Base-by-base conservation (phyloP, 179 eudicot species). In the Camellia oleifera region DNA sequence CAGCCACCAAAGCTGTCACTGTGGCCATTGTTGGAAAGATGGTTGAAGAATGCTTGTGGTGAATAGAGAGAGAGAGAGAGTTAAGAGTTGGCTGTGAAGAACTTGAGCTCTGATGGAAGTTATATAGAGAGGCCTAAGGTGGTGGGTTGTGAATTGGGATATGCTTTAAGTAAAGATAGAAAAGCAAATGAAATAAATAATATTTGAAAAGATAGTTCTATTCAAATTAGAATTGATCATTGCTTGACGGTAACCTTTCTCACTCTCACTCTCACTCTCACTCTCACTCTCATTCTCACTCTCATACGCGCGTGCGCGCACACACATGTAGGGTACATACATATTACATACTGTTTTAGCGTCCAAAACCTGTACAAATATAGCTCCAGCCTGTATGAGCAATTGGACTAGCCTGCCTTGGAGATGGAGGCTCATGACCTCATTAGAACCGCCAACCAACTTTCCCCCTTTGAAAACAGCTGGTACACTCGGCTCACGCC, bases 391-490 rank as follows among this genome's bases (percentile, higher is more conserved):
- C 69, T 86, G 78, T 67, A 66, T 85, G 53, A 90, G 92, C 88
- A 89, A 40, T 0, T 83, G 85, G 45, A 87, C 91, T 52, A 90
- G 85, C 75, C 88, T 65, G 20, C 90, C 91, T 76, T 87, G 84
- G 61, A 91, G 80, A 75, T 93, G 95, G 78, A 89, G 92, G 84
- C 90, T 90, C 86, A 93, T 85, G 76, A 93, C 86, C 80, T 93
- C 92, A 79, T 89, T 84, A 76, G 92, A 79, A 50, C 97, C 97
- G 18, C 93, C 93, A 45, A 91, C 84, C 78, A 82, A 65, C 74
- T 91, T 81, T 17, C 86, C 79, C 23, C 91, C 95, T 23, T 90
- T 90, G 86, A 84, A 93, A 77, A 93, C 93, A 11, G 90, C 85
- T 32, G 95, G 97, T 46, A 88, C 84, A 64, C 84, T 81, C 4